Conservation (phyloP, 176 grass and related monocot species). For the Microstegium vimineum region DNA sequence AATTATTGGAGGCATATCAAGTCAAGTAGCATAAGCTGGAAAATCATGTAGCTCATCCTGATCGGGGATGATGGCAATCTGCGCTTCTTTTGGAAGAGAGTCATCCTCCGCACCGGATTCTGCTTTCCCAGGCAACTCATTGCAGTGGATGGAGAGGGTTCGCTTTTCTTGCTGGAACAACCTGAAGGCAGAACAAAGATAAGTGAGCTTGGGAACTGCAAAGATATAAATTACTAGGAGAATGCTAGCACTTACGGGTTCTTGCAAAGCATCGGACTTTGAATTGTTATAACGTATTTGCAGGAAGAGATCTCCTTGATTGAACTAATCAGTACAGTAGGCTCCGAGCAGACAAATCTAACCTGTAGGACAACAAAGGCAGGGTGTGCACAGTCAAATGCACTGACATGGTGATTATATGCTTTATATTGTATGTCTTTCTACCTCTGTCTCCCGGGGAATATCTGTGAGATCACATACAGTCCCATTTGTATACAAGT, state of each 20-base stretch:
- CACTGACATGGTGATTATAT: not conserved
- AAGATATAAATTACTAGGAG: not conserved
- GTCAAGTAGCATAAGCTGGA: conserved; percentile 33
- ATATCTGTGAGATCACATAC: conserved; percentile 79
- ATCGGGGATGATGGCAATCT: conserved; percentile 35
- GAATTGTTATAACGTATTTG: conserved; percentile 81
- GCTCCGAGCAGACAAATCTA: conserved; percentile 77
- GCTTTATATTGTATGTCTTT: not conserved
- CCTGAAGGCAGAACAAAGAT: conserved; percentile 20
- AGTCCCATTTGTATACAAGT: conserved; percentile 85
- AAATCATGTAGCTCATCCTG: conserved; percentile 36
- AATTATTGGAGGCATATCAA: conserved; percentile 1
- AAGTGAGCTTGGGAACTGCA: not conserved
- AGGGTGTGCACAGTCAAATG: not conserved
- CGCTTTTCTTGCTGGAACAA: conserved; percentile 86
- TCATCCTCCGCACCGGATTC: conserved; percentile 31
- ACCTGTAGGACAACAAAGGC: conserved; percentile 48
- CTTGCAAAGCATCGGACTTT: conserved; percentile 90
- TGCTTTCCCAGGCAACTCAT: conserved; percentile 39
- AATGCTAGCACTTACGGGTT: conserved; percentile 59
- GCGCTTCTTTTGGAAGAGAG: conserved; percentile 38
- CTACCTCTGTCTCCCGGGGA: conserved; percentile 81
- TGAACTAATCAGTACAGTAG: conserved; percentile 65
- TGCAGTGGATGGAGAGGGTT: conserved; percentile 70
- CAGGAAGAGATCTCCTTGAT: conserved; percentile 96